Evolutionary conservation across 352 stramenopile genomes (phyloP), one percentile per base, ranked within the genome.

Genomic region (Aphanomyces stellatus): DNA sequence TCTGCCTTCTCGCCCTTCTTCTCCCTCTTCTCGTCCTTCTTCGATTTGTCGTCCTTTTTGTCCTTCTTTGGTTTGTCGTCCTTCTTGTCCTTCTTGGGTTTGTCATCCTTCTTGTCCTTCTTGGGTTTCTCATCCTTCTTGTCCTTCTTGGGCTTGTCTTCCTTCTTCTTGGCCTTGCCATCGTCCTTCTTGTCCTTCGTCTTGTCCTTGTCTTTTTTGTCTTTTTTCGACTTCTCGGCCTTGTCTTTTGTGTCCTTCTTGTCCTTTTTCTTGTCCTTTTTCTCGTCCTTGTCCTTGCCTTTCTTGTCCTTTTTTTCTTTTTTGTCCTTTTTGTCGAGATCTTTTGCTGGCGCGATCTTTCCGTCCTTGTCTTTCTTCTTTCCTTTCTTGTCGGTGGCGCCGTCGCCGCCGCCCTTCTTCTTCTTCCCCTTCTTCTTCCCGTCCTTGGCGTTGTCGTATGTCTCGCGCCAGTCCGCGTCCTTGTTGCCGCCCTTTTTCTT

Each of bases 391-490:
- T 67, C 55, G 27, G 51, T 56, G 67, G 56, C 74, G 57, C 69
- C 65, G 11, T 68, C 42, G 24, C 76, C 51, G 19, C 43, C 43
- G 25, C 57, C 51, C 13, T 70, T 71, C 66, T 63, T 72, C 56
- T 80, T 80, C 19, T 65, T 76, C 46, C 72, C 63, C 43, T 85
- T 88, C 53, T 90, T 88, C 41, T 75, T 74, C 46, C 71, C 73
- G 65, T 87, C 76, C 34, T 90, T 88, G 40, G 76, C 78, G 4
- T 79, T 59, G 59, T 88, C 79, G 53, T 88, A 90, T 34, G 86
- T 88, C 61, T 88, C 78, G 3, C 82, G 72, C 85, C 85, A 94
- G 71, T 95, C 85, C 0, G 74, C 78, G 28, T 91, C 85, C 1
- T 73, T 74, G 15, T 81, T 67, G 19, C 68, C 66, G 22, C 72